Conservation (phyloP, 805 yeast species). For the Teunomyces barrocoloradensis region DNA sequence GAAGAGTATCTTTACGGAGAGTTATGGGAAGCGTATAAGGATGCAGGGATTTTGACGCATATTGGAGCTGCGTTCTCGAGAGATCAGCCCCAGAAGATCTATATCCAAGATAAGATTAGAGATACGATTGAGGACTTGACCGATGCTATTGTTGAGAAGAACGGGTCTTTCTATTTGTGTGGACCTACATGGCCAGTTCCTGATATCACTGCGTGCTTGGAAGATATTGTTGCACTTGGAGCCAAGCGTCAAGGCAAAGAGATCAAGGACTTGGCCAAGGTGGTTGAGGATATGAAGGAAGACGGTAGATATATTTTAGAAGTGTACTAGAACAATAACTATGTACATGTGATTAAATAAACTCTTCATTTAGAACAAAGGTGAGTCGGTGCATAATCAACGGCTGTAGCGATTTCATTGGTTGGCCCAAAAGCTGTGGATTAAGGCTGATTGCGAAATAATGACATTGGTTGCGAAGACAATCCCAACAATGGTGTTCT, state of each 20-base stretch:
- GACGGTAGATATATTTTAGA: conserved; percentile 88
- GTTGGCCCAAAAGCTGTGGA: too few species aligned
- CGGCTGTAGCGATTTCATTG: too few species aligned
- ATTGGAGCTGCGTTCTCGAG: conserved; percentile 98
- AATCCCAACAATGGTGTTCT: neutral
- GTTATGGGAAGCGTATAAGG: conserved; percentile 93
- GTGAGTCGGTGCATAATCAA: too few species aligned
- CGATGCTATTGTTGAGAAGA: conserved; percentile 70
- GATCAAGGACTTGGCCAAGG: conserved; percentile 68
- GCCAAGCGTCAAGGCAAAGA: conserved; percentile 62
- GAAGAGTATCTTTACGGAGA: conserved; percentile 97
- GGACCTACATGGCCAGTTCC: conserved; percentile 99
- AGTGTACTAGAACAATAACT: conserved; percentile 58
- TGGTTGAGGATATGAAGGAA: conserved; percentile 91
- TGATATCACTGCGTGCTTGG: conserved; percentile 85
- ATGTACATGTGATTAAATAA: too few species aligned
- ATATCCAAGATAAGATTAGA: conserved; percentile 90
- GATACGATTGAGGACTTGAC: conserved; percentile 70
- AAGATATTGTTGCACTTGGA: conserved; percentile 72
- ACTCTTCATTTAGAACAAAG: too few species aligned
- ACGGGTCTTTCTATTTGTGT: conserved; percentile 92
- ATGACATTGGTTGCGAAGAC: neutral
- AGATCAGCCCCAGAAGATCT: conserved; percentile 92
- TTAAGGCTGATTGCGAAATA: neutral
- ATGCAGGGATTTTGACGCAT: conserved; percentile 88